Evolutionary conservation across 768 basidiomycete species (phyloP).

Genomic region (Cubamyces lactineus): DNA sequence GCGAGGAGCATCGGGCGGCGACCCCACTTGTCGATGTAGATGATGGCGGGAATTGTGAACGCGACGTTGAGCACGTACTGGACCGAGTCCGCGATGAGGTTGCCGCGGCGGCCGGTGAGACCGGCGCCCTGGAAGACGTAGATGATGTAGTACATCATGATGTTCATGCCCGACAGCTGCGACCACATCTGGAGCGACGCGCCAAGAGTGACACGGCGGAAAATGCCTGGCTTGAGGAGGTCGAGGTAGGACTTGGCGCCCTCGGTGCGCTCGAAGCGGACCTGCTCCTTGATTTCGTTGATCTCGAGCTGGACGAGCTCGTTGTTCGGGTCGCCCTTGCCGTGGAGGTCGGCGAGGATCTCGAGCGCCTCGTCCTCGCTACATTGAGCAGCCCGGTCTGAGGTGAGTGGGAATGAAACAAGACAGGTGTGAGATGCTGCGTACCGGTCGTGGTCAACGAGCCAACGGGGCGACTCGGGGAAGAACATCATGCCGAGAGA

Average conservation of each 20-base stretch:
- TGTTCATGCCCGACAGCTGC: constrained; percentile 76
- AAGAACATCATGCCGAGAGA: constrained; percentile 67
- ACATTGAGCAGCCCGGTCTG: no score
- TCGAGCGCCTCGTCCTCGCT: constrained; percentile 67
- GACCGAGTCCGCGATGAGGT: constrained; percentile 75
- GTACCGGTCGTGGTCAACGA: constrained; percentile 63
- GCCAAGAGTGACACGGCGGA: constrained; percentile 73
- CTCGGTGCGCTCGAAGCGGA: constrained; percentile 63
- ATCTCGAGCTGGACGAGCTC: constrained; percentile 71
- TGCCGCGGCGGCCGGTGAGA: constrained; percentile 71
- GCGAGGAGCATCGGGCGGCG: constrained; percentile 73
- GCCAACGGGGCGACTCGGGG: constrained; percentile 70
- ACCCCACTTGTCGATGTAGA: constrained; percentile 80
- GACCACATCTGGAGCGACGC: constrained; percentile 80
- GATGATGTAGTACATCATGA: constrained; percentile 76
- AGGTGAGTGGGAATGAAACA: no score
- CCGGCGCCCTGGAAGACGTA: constrained; percentile 81
- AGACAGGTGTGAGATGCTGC: constrained; percentile 1
- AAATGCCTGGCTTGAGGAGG: constrained; percentile 64
- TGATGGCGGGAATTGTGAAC: constrained; percentile 49
- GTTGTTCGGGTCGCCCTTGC: constrained; percentile 56
- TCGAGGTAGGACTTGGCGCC: constrained; percentile 74
- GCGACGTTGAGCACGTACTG: constrained; percentile 51
- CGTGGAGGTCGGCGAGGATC: constrained; percentile 77
- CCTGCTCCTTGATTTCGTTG: constrained; percentile 62